Base-by-base conservation (phyloP, 371 early-diverging fungal genomes). In the Rhizopus sp. region DNA sequence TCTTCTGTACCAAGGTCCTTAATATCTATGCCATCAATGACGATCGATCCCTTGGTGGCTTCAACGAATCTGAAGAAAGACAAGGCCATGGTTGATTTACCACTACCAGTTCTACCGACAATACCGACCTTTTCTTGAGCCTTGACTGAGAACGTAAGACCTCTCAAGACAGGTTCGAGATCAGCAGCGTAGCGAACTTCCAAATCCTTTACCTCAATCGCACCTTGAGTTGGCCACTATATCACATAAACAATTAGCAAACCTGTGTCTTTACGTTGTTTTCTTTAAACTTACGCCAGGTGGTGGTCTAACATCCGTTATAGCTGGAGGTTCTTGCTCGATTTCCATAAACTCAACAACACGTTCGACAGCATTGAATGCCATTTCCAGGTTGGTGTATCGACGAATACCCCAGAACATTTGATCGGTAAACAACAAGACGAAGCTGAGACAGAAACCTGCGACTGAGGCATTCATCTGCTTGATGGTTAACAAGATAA, bases 301-400 rank as follows among this genome's bases (percentile, higher is more conserved):
- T 53, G 86, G 86, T 13, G 85, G 87, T 57, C 80, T 59, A 1
- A 68, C 45, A 3, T 77, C 69, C 29, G 82, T 72, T 15, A 81
- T 63, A 4, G 83, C 78, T 13, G 85, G 72, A 7, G 92, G 85
- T 66, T 94, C 94, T 68, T 90, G 87, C 42, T 88, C 86, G 66
- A 92, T 84, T 23, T 69, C 69, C 61, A 84, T 76, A 60, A 93
- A 96, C 62, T 95, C 90, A 7, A 83, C 81, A 0, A 93, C 80
- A 41, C 96, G 86, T 67, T 96, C 96, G 7, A 96, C 89, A 8
- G 87, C 81, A 72, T 89, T 92, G 67, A 93, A 83, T 51, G 82
- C 80, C 88, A 91, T 88, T 70, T 94, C 94, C 54, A 93, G 72
- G 45, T 82, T 78, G 7, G 91, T 90, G 60, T 87, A 88, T 42